phyloP scores from a whole-genome alignment of 73 alveolate genomes.

The Blepharisma japonicum region DNA sequence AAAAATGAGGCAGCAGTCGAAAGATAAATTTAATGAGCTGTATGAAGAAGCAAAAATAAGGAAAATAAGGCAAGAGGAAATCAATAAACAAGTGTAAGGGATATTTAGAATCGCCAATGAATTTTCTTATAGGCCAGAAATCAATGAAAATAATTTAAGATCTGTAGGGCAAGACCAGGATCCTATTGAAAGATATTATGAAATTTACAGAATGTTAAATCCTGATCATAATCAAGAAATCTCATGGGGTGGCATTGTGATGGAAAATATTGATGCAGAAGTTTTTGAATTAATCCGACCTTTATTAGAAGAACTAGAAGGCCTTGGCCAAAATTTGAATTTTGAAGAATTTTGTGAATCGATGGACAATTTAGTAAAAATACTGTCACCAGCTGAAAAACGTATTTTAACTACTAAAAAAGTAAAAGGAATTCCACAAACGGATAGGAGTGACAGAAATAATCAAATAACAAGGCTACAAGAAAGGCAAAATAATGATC shows the following conservation, averaged over 20 bases:
- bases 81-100: not conserved
- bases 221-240: not conserved
- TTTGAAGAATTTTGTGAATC: conserved; percentile 19
- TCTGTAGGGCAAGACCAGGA: too few relatives aligned
- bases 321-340: not conserved
- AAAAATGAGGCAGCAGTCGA: not conserved
- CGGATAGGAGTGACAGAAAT: too few relatives aligned
- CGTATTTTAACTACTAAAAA: too few relatives aligned
- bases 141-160: too few relatives aligned
- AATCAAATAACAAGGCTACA: not conserved
- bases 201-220: not conserved
- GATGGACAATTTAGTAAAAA: not conserved
- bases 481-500: not conserved
- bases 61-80: not conserved
- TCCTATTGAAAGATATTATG: not conserved
- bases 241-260: not conserved
- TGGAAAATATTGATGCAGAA: not conserved
- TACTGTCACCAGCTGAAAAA: conserved; percentile 4
- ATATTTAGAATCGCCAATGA: not conserved
- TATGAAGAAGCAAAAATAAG: conserved; percentile 24
- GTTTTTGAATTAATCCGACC: not conserved
- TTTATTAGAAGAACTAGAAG: conserved; percentile 22
- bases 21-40: not conserved
- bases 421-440: too few relatives aligned
- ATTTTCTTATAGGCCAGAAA: too few relatives aligned